Base-by-base conservation (phyloP, 1,139 yeast genomes). In the Scheffersomyces parashehatae region DNA sequence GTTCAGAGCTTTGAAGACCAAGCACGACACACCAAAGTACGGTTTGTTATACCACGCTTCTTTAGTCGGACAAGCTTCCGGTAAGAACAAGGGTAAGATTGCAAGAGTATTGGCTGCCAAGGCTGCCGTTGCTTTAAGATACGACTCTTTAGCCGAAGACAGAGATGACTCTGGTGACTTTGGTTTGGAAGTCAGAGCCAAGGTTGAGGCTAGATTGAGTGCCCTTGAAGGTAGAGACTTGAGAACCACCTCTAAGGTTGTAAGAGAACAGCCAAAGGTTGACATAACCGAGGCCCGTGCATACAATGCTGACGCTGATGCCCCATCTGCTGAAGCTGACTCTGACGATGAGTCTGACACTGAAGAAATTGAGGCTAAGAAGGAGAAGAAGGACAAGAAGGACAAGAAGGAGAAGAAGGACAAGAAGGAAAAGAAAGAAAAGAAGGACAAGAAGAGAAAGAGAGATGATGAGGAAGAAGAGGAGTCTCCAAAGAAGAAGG, bases 61-160 rank as follows among this genome's bases (percentile, higher is more conserved):
- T 31, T 88, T 93, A 67, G 91, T 93, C 59, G 97, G 98, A 56
- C 89, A 87, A 75, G 99, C 99, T 45, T 77, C 93, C 51, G 88
- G 96, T 64, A 91, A 91, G 79, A 93, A 95, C 77, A 95, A 93
- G 81, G 99, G 99, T 73, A 90, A 91, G 77, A 89, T 93, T 66
- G 98, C 99, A 45, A 86, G 99, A 77, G 97, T 93, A 58, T 81
- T 93, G 57, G 99, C 99, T 59, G 98, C 98, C 51, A 93, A 93
- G 77, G 96, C 97, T 55, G 95, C 99, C 41, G 95, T 93, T 62
- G 88, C 97, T 51, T 77, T 93, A 58, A 86, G 99, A 77, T 93
- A 88, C 67, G 99, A 93, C 74, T 96, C 97, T 35, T 79, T 95
- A 51, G 88, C 97, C 54, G 99, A 93, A 75, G 98, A 93, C 60